Evolutionary conservation across 2,329 filamentous ascomycete genomes (phyloP), one percentile per base, ranked within the genome.

Genomic region (Celoporthe dispersa): DNA sequence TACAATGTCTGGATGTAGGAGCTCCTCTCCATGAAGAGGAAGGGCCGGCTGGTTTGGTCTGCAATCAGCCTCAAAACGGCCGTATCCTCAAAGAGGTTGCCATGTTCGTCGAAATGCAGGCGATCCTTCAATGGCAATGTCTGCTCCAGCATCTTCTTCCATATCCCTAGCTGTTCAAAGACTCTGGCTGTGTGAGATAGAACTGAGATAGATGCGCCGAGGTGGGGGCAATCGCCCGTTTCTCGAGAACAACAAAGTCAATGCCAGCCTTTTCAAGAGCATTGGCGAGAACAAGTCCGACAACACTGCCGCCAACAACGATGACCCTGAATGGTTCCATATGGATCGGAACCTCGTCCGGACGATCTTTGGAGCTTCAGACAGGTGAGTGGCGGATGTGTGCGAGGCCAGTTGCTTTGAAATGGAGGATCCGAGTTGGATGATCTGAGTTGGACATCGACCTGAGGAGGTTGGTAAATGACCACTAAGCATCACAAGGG

Each of bases 231-330:
- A 74, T 70, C 25, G 72, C 73, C 9, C 73, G 66, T 53, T 69
- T 74, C 65, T 74, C 73, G 53, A 74, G 72, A 25, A 74, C 39
- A n/a, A 74, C 51, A 55, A 62, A 74, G 51, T 72, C 69, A 35
- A 74, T 70, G 22, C 70, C 73, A 9, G 73, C 71, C 63, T 68
- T 59, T 41, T 74, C 72, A 16, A 74, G 57, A 8, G 73, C 73
- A 19, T 68, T 68, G 31, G 73, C 73, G 37, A 69, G 55, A 25
- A 71, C 72, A 7, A 74, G 67, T 8, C 73, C 73, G 14, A 61
- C 68, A 22, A 74, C 57, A 51, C 73, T 73, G 35, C 72, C 73
- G 39, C 73, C 73, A 9, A 72, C 71, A 55, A 74, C 73, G 55
- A 73, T 68, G 39, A 73, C 70, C 51, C 62, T 60, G 61, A 71